These are phyloP conservation scores for Pseudocercospora pini-densiflorae DNA, from an alignment of 2,329 filamentous ascomycete species.

Conservation along the genomic window DNA sequence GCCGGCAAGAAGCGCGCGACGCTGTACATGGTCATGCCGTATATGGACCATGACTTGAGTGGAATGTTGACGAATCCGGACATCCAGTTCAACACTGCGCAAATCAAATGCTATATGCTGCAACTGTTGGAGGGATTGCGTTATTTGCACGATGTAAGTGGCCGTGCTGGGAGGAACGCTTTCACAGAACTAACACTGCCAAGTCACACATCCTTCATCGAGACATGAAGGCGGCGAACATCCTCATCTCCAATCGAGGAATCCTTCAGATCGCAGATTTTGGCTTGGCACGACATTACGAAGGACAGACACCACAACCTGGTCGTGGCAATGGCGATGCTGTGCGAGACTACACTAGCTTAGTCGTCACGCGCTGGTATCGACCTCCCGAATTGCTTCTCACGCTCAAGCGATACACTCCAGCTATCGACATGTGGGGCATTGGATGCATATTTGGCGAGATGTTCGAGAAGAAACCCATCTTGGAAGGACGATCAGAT, in stretches of 20 bases:
- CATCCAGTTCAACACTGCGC: conserved; percentile 82
- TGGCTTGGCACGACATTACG: conserved; percentile 89
- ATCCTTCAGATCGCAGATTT: conserved; percentile 98
- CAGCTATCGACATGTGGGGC: conserved; percentile 97
- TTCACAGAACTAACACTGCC: neutral
- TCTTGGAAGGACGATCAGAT: conserved; percentile 88
- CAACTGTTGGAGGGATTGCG: conserved; percentile 87
- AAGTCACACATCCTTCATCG: conserved; percentile 78
- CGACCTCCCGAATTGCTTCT: conserved; percentile 90
- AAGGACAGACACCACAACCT: conserved; percentile 76
- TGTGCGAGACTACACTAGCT: conserved; percentile 87
- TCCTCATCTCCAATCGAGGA: conserved; percentile 92
- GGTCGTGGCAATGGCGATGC: conserved; percentile 84
- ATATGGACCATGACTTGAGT: conserved; percentile 99
- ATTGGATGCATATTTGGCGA: conserved; percentile 98
- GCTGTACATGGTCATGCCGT: conserved; percentile 98
- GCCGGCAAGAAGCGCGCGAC: conserved; percentile 67
- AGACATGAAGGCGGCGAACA: conserved; percentile 98
- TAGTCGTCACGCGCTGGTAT: conserved; percentile 98
- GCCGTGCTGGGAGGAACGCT: neutral
- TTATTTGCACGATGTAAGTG: conserved; percentile 77
- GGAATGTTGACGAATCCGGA: conserved; percentile 93
- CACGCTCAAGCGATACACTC: conserved; percentile 89
- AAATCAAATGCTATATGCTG: conserved; percentile 98
- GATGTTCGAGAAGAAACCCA: conserved; percentile 93